These are phyloP conservation scores for Alternaria consortialis DNA, from an alignment of 2,329 filamentous ascomycete genomes.

Conservation along the genomic window DNA sequence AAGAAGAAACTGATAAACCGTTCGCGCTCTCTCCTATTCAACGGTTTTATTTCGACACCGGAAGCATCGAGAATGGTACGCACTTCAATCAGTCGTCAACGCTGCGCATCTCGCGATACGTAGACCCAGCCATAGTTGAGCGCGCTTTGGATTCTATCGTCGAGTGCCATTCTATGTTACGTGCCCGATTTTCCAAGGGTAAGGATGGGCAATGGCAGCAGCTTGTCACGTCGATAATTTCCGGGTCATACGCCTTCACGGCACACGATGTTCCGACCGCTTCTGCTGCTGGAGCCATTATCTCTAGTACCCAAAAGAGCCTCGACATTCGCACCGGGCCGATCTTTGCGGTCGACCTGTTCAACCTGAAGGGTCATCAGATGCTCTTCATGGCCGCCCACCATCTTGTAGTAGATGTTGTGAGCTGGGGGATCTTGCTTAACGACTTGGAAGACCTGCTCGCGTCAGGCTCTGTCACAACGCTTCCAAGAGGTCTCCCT, in stretches of 20 bases:
- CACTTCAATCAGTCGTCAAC: constrained; percentile 60
- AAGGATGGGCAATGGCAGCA: constrained; percentile 35
- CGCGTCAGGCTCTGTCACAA: constrained; percentile 14
- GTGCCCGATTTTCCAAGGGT: constrained; percentile 38
- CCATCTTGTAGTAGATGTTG: constrained; percentile 47
- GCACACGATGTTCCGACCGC: constrained; percentile 18
- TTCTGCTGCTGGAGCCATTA: constrained; percentile 21
- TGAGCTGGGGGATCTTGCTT: constrained; percentile 46
- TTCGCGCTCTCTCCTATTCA: constrained; percentile 59
- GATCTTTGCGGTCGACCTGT: constrained; percentile 39
- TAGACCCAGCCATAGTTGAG: constrained; percentile 36
- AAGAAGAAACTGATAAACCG: constrained; percentile 36
- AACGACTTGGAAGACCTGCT: constrained; percentile 45
- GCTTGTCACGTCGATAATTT: constrained; percentile 17
- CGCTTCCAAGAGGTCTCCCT: constrained; percentile 33
- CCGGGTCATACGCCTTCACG: constrained; percentile 33
- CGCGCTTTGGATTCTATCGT: constrained; percentile 35
- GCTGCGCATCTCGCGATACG: constrained; percentile 44
- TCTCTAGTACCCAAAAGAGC: constrained; percentile 36
- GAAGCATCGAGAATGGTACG: constrained; percentile 40
- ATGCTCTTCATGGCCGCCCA: constrained; percentile 43
- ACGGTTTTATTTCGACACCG: constrained; percentile 53
- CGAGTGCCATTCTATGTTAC: constrained; percentile 45
- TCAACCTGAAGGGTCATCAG: constrained; percentile 31
- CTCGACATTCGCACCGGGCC: constrained; percentile 43